Base-by-base conservation (phyloP, 257 asterid species). In the Mitragyna speciosa region DNA sequence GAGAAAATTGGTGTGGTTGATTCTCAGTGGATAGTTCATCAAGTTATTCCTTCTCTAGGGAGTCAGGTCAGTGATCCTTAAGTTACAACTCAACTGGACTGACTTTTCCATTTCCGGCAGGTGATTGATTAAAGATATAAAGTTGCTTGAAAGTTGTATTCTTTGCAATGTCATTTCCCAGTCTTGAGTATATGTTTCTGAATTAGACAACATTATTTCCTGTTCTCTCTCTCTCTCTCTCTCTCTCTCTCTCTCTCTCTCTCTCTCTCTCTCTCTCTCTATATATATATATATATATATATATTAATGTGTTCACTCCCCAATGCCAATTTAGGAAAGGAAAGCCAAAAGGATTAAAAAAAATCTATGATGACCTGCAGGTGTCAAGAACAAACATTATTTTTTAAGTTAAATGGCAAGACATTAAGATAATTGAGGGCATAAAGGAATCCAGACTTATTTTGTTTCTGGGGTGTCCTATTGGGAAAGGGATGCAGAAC, bases 1-100 rank as follows among this genome's bases (percentile, higher is more conserved):
- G 97, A 96, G 86, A 96, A 96, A 87, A 92, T 96, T 70, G 99
- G 99, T 36, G 99, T 96, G 31, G 99, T 96, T 78, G 99, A 96
- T 87, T 94, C 99, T 67, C 98, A 96, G 70, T 96, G 99, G 99
- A 92, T 96, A 80, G 92, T 96, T 82, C 99, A 96, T 88, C 97
- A 92, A 96, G 98, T 94, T 73, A 92, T 96, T 85, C 99, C 99
- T 77, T 94, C 99, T 85, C 96, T 96, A 67, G 99, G 99, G 84
- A 94, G 87, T 83, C 99, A 96, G 98, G 99, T 96, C 78, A 74
- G 97, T 52, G 76, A 73, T 61, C 68, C 52, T n/a, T 51, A 79
- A 70, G 80, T 79, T 17, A 43, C 70, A 30, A 64, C 41, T 12
- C 41, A 64, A 4, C 5, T 17, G 70, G 43, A 30, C 8, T 19